Evolutionary conservation across 2,329 filamentous ascomycete species (phyloP).

Genomic region (Dactylellina haptotyla): DNA sequence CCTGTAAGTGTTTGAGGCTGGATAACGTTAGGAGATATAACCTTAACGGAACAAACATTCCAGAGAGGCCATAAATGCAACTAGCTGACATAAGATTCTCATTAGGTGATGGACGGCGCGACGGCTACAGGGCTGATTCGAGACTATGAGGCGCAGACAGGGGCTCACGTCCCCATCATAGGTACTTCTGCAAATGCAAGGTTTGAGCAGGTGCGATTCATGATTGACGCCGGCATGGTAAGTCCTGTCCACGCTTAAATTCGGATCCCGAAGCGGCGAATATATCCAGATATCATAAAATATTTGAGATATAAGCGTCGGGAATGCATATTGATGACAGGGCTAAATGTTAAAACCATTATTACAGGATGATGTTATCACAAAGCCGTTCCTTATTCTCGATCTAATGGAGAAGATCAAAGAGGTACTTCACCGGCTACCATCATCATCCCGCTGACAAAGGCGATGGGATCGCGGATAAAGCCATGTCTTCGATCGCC

Average conservation of each 20-base stretch:
- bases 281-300: background rate
- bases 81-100: constrained; percentile 24
- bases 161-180: constrained; percentile 78
- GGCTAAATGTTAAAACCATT: background rate
- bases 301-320: too few species aligned
- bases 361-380: constrained; percentile 73
- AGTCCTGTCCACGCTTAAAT: constrained; percentile 50
- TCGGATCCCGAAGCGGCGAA: constrained; percentile 12
- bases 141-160: constrained; percentile 66
- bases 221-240: constrained; percentile 78
- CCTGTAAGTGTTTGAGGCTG: constrained; percentile 65
- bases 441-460: background rate
- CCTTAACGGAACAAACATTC: background rate
- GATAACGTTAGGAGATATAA: constrained; percentile 3
- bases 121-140: constrained; percentile 44
- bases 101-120: constrained; percentile 48
- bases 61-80: constrained; percentile 9
- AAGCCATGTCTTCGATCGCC: background rate
- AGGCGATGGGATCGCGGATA: background rate
- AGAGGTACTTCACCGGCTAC: constrained; percentile 28
- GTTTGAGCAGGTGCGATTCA: constrained; percentile 70
- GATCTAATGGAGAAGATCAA: constrained; percentile 50
- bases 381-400: constrained; percentile 78
- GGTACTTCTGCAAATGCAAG: constrained; percentile 85
- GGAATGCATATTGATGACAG: constrained; percentile 18